Evolutionary conservation across 2,329 filamentous ascomycete genomes (phyloP).

Genomic region (Aureobasidium sp.): DNA sequence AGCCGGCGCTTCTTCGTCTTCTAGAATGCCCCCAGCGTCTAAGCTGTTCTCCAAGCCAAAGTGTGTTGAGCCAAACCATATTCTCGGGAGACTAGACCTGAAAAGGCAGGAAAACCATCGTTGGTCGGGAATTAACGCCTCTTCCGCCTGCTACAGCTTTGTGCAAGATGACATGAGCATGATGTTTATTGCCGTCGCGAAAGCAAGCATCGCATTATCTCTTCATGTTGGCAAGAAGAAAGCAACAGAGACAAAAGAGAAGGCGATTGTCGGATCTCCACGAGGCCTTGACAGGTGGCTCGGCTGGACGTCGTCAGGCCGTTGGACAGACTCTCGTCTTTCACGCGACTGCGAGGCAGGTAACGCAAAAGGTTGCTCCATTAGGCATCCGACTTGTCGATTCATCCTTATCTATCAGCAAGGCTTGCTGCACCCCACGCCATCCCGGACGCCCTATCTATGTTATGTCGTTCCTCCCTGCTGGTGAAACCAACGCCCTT

Average conservation of each 20-base stretch:
- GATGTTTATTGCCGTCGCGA: neutral
- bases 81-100: neutral
- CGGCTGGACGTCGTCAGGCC: neutral
- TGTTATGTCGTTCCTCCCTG: neutral
- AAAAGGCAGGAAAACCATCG: conserved; percentile 3
- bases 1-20: conserved; percentile 13
- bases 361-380: neutral
- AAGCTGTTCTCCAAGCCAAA: neutral
- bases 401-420: conserved; percentile 10
- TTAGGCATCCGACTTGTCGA: neutral
- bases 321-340: neutral
- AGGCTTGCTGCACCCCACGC: conserved; percentile 9
- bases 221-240: neutral
- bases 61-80: conserved; percentile 7
- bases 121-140: conserved; percentile 3
- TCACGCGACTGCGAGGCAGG: conserved; percentile 2
- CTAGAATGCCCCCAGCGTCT: conserved; percentile 8
- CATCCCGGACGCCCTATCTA: conserved; percentile 3
- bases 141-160: neutral
- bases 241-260: neutral
- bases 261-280: neutral
- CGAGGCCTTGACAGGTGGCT: neutral
- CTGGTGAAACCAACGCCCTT: neutral
- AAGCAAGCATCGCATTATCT: neutral
- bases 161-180: neutral